phyloP scores from a whole-genome alignment of 257 asterid species.

The Eustoma russellianum region DNA sequence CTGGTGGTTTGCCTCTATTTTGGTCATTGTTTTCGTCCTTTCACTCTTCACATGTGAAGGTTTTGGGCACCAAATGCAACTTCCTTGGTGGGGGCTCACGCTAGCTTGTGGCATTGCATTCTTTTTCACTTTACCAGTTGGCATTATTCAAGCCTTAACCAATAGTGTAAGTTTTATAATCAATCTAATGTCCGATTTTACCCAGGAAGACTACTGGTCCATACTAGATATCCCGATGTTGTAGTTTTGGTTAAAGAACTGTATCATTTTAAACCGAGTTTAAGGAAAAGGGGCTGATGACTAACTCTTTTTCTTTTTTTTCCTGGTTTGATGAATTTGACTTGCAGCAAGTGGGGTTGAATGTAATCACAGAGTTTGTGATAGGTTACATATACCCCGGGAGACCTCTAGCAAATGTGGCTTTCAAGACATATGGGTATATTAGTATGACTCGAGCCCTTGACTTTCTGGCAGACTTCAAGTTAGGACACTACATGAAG shows the following conservation, averaged over 20 bases:
- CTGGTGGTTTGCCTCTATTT: constrained; percentile 61
- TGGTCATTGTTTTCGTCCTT: constrained; percentile 25
- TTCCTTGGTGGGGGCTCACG: constrained; percentile 87
- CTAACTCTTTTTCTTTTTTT: too few species aligned
- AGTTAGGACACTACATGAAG: constrained; percentile 80
- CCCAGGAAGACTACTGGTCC: not conserved
- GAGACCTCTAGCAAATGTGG: constrained; percentile 59
- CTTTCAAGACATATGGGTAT: constrained; percentile 76
- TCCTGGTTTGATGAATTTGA: not conserved
- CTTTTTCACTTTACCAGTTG: constrained; percentile 60
- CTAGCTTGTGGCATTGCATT: constrained; percentile 44
- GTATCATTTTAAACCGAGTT: too few species aligned
- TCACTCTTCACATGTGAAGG: constrained; percentile 45
- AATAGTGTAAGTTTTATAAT: constrained; percentile 31
- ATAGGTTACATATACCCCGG: constrained; percentile 70
- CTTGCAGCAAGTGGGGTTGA: constrained; percentile 57
- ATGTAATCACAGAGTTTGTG: constrained; percentile 62
- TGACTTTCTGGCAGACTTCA: constrained; percentile 49
- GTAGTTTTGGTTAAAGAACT: too few species aligned
- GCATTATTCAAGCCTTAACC: constrained; percentile 67
- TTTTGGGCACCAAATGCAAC: constrained; percentile 49
- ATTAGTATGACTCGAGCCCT: constrained; percentile 69
- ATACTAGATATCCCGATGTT: too few species aligned
- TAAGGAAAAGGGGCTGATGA: too few species aligned
- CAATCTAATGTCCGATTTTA: not conserved